Conservation (phyloP, 2,329 filamentous ascomycete genomes). For the Cadophora sp. region DNA sequence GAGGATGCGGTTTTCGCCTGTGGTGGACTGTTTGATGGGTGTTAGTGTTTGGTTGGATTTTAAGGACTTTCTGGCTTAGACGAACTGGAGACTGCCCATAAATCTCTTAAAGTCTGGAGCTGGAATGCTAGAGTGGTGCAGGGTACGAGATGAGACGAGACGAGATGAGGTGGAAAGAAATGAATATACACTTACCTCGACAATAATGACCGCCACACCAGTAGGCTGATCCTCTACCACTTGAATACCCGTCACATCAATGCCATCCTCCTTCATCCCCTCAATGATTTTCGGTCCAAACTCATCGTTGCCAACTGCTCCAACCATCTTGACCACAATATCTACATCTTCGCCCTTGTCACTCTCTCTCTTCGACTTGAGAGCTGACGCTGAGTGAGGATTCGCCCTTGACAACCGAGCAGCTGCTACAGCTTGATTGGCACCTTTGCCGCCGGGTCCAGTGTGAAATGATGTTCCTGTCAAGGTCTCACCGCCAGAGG, state of each 20-base stretch:
- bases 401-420: constrained; percentile 75
- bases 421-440: constrained; percentile 69
- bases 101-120: too few relatives aligned
- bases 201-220: constrained; percentile 77
- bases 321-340: constrained; percentile 71
- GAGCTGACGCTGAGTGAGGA: constrained; percentile 33
- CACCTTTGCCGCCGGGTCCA: constrained; percentile 90
- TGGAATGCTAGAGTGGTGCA: too few relatives aligned
- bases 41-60: not conserved
- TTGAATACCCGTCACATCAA: constrained; percentile 63
- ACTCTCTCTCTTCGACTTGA: constrained; percentile 5
- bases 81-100: too few relatives aligned
- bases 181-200: constrained; percentile 62
- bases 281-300: constrained; percentile 67
- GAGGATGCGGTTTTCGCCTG: constrained; percentile 79
- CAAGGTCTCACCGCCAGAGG: constrained; percentile 85
- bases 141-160: not conserved
- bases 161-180: not conserved
- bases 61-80: not conserved
- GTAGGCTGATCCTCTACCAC: constrained; percentile 58
- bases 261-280: constrained; percentile 65
- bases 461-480: constrained; percentile 79
- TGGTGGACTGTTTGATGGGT: constrained; percentile 37
- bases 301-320: constrained; percentile 73
- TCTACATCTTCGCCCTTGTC: constrained; percentile 5